Conservation (phyloP, 1,284 basidiomycete genomes). For the Trichosporon sp. region DNA sequence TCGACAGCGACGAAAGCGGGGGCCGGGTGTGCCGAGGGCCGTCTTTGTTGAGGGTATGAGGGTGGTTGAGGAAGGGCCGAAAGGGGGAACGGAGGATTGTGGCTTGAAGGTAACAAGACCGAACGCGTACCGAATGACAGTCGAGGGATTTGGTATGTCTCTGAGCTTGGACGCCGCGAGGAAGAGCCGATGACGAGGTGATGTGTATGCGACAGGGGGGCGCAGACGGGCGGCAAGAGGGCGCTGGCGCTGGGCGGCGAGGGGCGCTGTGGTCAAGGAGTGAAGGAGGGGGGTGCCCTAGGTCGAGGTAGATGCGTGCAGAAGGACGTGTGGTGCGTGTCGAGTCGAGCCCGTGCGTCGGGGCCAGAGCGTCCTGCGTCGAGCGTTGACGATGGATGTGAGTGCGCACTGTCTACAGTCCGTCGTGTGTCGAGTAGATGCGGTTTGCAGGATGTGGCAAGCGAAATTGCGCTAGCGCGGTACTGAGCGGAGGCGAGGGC, state of each 20-base stretch:
- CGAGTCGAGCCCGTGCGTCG: not conserved
- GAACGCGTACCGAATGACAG: not conserved
- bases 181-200: slow-evolving; percentile 3
- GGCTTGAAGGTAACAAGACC: not conserved
- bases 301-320: not conserved
- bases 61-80: not conserved
- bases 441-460: not conserved
- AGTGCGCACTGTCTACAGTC: not conserved
- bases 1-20: not conserved
- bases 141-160: slow-evolving; percentile 17
- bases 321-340: not conserved
- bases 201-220: slow-evolving; percentile 3
- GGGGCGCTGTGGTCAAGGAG: not conserved
- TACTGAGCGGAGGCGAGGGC: not conserved
- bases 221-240: not conserved
- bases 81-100: not conserved
- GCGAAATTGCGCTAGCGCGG: not conserved
- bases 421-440: not conserved
- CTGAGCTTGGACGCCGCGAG: not conserved
- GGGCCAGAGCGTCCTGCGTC: not conserved
- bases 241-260: not conserved
- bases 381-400: not conserved
- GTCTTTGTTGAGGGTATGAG: not conserved
- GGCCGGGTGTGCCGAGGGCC: not conserved
- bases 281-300: not conserved